Base-by-base conservation (phyloP, 2,329 filamentous ascomycete species). In the Fusarium neocosmosporiellum region DNA sequence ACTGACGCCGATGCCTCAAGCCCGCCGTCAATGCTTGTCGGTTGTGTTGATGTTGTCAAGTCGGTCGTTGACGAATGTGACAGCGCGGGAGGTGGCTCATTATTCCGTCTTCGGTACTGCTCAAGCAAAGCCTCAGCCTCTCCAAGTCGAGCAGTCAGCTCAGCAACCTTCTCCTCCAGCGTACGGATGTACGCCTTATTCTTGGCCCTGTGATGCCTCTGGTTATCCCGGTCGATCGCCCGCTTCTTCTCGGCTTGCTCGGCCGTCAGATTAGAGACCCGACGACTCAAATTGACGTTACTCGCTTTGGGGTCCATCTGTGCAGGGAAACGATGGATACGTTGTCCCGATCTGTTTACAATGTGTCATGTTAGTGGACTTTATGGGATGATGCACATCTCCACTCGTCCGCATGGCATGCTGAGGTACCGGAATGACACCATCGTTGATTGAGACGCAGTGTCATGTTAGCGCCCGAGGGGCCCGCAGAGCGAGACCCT, bases 191-290 rank as follows among this genome's bases (percentile, higher is more conserved):
- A 59, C 2, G 57, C 57, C 20, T 59, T 59, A n/a, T 33, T 59
- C 37, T 59, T 59, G 27, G 57, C 57, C 27, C 57, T 20, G 7
- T 59, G 57, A n/a, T 59, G 39, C 7, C 57, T 43, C 27, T 59
- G 57, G 29, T 59, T 59, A 22, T 59, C 57, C 18, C 57, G 36
- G 18, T 59, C 57, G 24, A 59, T 59, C 24, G 57, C 37, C 14
- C 57, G 24, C 36, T 59, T 59, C 57, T 59, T 59, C 7, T 59
- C 57, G 20, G 24, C 57, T 37, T 59, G 24, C 37, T 59, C 57
- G 27, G 37, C n/a, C 4, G 57, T 43, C 36, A 59, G 14, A n/a
- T 59, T 59, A 20, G 24, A 31, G 13, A 59, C 27, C 27, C 57
- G 57, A 9, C 57, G 57, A 13, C 16, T 59, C 4, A 7, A 18